phyloP scores from a whole-genome alignment of 2,329 filamentous ascomycete genomes.

The Trichocomaceae sp. region DNA sequence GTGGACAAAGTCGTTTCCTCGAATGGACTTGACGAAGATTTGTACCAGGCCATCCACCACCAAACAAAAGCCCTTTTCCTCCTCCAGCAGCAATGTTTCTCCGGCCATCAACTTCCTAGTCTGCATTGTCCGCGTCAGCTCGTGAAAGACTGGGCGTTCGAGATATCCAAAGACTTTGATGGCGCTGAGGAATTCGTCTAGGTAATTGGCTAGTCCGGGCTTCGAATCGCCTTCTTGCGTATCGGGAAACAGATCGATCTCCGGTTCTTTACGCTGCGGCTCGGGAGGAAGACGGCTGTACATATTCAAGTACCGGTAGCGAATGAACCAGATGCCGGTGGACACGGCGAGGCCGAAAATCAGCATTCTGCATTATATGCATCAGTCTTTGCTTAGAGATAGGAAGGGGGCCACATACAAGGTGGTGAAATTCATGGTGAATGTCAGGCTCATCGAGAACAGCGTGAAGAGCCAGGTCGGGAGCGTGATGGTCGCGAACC shows the following conservation, averaged over 20 bases:
- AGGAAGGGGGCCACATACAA: conserved; percentile 51
- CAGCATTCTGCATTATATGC: conserved; percentile 52
- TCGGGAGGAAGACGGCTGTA: conserved; percentile 90
- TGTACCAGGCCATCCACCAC: conserved; percentile 95
- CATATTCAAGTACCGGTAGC: conserved; percentile 95
- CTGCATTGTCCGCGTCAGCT: conserved; percentile 96
- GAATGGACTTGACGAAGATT: conserved; percentile 92
- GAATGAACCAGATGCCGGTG: conserved; percentile 85
- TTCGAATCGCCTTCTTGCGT: conserved; percentile 85
- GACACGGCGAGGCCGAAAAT: conserved; percentile 71
- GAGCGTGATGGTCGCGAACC: conserved; percentile 78
- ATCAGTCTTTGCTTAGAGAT: not conserved
- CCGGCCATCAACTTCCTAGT: conserved; percentile 93
- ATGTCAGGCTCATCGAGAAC: conserved; percentile 86
- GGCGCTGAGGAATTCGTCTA: conserved; percentile 95
- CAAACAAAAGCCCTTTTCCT: conserved; percentile 96
- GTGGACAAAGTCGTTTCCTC: conserved; percentile 35
- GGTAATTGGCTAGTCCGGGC: conserved; percentile 85
- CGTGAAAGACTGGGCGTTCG: conserved; percentile 93
- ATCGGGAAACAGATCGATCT: conserved; percentile 91
- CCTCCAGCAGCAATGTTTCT: conserved; percentile 88
- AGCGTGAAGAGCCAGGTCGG: conserved; percentile 84
- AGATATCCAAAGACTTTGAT: conserved; percentile 99
- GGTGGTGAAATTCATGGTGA: conserved; percentile 98
- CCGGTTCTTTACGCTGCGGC: conserved; percentile 89